Base-by-base conservation (phyloP, 371 early-diverging fungal genomes). In the Circinella minor region DNA sequence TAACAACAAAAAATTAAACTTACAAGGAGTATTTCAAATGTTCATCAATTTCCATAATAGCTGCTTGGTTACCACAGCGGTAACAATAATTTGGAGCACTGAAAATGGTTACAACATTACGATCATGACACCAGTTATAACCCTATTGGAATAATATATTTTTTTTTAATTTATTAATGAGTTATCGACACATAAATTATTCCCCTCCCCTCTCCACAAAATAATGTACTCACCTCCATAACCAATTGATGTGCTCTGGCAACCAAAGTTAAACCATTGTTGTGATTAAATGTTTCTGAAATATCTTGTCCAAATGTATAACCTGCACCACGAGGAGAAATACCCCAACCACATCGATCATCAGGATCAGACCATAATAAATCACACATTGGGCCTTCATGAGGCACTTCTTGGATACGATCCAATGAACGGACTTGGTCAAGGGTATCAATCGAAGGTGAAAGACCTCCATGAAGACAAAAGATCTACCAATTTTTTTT, bases 11-110 rank as follows among this genome's bases (percentile, higher is more conserved):
- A 5, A 46, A 6, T 3, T 34, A 15, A 5, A 85, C 91, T 79
- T 87, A 95, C 94, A 95, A 94, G 67, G 93, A 91, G 85, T 97
- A 95, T 88, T 98, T 94, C 67, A 94, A 84, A 65, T 90, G 88
- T 78, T 98, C 98, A 74, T 96, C 93, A 71, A 99, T 92, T 74
- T 94, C 89, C 94, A 99, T 92, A 66, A 99, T 96, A 36, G 97
- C 93, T 34, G 99, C 99, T 54, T 99, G 95, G 80, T 99, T 99
- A 36, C 99, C 99, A 75, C 99, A 99, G 64, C 99, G 92, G 81
- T 99, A 99, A 84, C 99, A 99, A 81, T 99, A 99, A 83, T 98
- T 99, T 34, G 99, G 99, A 36, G 99, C 99, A 83, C 94, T 94
- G 79, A 99, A 99, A 66, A 99, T 97, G 36, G 99, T 99, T 5